Percentiles rank a stretch among this genome's conserved stretches.
phyloP scores from a whole-genome alignment of 768 basidiomycete genomes.

The Tylopilus sp. region DNA sequence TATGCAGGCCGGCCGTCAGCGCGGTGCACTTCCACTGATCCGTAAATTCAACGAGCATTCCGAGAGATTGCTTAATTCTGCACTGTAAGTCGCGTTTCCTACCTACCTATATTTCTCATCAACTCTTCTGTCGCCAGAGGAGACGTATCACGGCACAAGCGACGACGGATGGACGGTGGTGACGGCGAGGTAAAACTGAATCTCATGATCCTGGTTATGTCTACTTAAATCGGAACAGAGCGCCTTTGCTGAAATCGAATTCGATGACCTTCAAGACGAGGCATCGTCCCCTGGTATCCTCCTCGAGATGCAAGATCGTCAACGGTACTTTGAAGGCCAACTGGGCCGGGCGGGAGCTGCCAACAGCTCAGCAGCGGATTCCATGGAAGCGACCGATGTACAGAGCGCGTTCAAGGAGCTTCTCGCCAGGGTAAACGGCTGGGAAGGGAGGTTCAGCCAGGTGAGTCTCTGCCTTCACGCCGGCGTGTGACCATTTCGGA shows the following conservation, averaged over 20 bases:
- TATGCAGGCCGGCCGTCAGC: constrained; percentile 92
- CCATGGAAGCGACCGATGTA: constrained; percentile 41
- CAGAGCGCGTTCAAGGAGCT: constrained; percentile 46
- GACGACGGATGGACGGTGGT: constrained; percentile 46
- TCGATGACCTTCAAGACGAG: constrained; percentile 79
- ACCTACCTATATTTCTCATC: neutral
- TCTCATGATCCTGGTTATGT: neutral
- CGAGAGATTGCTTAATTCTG: constrained; percentile 78
- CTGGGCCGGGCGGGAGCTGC: constrained; percentile 32
- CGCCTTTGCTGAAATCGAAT: constrained; percentile 61
- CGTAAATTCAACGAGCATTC: constrained; percentile 98
- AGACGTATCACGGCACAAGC: constrained; percentile 58
- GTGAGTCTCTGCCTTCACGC: constrained; percentile 33
- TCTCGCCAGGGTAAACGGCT: constrained; percentile 46
- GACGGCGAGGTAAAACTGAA: constrained; percentile 40
- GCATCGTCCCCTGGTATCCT: constrained; percentile 67
- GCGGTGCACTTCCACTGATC: constrained; percentile 86
- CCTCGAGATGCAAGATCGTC: constrained; percentile 80
- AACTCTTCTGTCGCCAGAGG: constrained; percentile 37
- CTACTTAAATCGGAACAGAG: constrained; percentile 18
- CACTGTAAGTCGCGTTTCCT: constrained; percentile 48
- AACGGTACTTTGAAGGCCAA: constrained; percentile 77
- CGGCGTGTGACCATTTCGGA: too few relatives aligned
- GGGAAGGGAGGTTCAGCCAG: constrained; percentile 56
- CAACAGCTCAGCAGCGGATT: neutral